Evolutionary conservation across 208 protist genomes (phyloP).

Genomic region (Acanthamoeba royreba): DNA sequence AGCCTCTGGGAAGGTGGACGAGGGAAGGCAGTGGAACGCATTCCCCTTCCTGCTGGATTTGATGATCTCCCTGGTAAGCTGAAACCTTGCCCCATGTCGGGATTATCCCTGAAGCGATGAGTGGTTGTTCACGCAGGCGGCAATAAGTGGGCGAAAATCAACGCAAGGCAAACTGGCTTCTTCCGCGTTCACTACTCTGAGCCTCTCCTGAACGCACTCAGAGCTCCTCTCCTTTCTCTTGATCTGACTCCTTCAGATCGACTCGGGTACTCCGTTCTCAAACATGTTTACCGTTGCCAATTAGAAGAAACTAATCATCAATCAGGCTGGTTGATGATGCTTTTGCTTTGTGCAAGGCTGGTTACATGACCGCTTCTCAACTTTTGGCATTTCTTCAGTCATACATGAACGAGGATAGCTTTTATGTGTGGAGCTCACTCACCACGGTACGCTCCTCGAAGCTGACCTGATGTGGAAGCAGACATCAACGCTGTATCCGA

Average conservation of each 20-base stretch:
- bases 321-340: conserved; percentile 20
- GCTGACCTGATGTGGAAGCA: not conserved
- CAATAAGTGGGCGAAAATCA: not conserved
- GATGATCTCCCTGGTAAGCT: not conserved
- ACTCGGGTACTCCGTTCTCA: not conserved
- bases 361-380: not conserved
- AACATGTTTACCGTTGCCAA: no score
- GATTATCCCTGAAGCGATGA: no score
- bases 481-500: not conserved
- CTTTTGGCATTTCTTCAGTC: not conserved
- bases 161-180: conserved; percentile 29
- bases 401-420: conserved; percentile 22
- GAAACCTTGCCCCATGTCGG: not conserved
- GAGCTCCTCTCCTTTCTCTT: not conserved
- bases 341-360: conserved; percentile 40
- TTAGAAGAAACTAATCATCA: no score
- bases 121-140: no score
- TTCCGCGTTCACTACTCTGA: conserved; percentile 39
- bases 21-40: not conserved
- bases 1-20: conserved; percentile 20
- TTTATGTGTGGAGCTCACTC: not conserved
- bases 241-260: not conserved
- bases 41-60: not conserved
- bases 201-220: not conserved
- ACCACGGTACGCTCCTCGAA: not conserved